A percentile compares a stretch with the other conserved stretches of the same genome.
phyloP scores from a whole-genome alignment of 2,329 filamentous ascomycete genomes.

The Escovopsis sp. region DNA sequence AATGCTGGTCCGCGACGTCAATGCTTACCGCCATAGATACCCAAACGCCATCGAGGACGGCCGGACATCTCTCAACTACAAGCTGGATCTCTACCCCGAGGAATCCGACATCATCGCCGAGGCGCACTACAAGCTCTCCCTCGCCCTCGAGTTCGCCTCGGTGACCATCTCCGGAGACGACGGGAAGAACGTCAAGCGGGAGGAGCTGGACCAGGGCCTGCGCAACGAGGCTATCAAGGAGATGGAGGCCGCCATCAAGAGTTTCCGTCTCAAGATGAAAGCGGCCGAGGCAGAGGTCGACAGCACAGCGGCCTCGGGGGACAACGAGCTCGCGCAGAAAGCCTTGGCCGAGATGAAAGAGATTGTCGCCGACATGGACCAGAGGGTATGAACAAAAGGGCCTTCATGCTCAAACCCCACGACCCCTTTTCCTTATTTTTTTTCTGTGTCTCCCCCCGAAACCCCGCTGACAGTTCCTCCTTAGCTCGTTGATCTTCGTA shows the following conservation, averaged over 20 bases:
- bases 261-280: conserved; percentile 55
- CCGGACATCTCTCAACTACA: conserved; percentile 61
- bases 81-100: conserved; percentile 61
- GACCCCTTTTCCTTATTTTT: no score
- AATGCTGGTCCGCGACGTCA: background rate
- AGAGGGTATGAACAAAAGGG: conserved; percentile 37
- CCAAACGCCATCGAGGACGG: conserved; percentile 75
- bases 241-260: conserved; percentile 59
- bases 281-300: conserved; percentile 54
- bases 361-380: conserved; percentile 65
- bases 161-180: conserved; percentile 46
- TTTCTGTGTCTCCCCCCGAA: background rate
- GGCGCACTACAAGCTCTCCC: conserved; percentile 89
- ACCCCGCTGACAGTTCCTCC: conserved; percentile 2
- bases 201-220: conserved; percentile 49
- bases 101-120: conserved; percentile 82
- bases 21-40: conserved; percentile 37
- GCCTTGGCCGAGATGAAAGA: conserved; percentile 62
- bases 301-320: conserved; percentile 47
- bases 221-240: conserved; percentile 57
- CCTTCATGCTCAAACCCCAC: background rate
- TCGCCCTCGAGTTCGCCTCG: conserved; percentile 87
- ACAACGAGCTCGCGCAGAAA: conserved; percentile 47
- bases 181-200: conserved; percentile 29
- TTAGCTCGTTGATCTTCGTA: conserved; percentile 53